Evolutionary conservation across 768 basidiomycete species (phyloP).

Genomic region (Pisolithus albus): DNA sequence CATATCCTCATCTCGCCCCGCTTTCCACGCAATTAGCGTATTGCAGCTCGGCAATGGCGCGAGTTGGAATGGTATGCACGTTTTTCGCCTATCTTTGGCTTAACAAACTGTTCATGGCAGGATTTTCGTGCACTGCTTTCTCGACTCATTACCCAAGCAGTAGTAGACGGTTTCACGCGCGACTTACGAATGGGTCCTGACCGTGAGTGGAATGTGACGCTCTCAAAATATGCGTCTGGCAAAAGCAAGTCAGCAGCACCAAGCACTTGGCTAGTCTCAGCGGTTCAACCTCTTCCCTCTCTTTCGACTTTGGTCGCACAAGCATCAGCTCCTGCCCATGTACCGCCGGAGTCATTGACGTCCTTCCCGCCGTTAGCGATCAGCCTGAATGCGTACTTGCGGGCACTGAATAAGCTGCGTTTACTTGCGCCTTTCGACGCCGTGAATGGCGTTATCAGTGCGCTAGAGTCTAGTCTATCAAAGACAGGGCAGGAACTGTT

Average conservation of each 20-base stretch:
- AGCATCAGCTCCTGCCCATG: conserved; percentile 39
- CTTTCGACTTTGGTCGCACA: conserved; percentile 15
- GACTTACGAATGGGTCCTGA: conserved; percentile 31
- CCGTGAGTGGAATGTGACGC: conserved; percentile 29
- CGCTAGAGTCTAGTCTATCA: conserved; percentile 49
- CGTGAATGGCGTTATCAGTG: conserved; percentile 38
- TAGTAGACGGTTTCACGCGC: conserved; percentile 46
- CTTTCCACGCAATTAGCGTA: conserved; percentile 93
- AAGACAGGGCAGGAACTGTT: conserved; percentile 41
- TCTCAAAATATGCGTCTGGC: conserved; percentile 16
- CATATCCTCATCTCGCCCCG: conserved; percentile 60
- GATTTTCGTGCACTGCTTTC: conserved; percentile 69
- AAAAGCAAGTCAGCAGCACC: conserved; percentile 26
- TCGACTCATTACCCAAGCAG: conserved; percentile 59
- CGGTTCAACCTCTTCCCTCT: conserved; percentile 27
- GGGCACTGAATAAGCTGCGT: conserved; percentile 73
- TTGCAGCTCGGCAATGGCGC: conserved; percentile 84
- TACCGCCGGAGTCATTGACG: conserved; percentile 65
- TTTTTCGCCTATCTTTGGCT: not conserved
- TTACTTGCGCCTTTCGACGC: conserved; percentile 67
- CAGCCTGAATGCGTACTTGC: conserved; percentile 65
- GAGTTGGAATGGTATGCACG: conserved; percentile 66
- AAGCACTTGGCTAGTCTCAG: conserved; percentile 47
- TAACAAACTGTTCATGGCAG: conserved; percentile 9
- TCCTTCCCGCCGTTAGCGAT: conserved; percentile 72